phyloP scores from a whole-genome alignment of 371 early-diverging fungal species.

The Rhizopus stolonifer region DNA sequence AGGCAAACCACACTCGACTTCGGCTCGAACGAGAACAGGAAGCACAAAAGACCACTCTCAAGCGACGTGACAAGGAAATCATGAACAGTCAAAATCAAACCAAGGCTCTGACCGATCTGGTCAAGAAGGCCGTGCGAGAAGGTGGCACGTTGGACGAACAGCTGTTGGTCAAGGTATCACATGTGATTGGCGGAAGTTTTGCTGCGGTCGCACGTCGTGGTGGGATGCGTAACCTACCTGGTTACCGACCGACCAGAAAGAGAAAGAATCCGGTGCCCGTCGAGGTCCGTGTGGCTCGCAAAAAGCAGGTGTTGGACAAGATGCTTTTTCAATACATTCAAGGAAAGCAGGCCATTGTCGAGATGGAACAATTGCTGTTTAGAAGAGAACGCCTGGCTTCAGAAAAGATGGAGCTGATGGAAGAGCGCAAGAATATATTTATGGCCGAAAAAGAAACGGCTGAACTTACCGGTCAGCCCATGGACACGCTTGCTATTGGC shows the following conservation, averaged over 20 bases:
- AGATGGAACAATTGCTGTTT: constrained; percentile 51
- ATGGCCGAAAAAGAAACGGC: constrained; percentile 59
- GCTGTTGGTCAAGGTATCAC: constrained; percentile 39
- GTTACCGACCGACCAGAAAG: constrained; percentile 23
- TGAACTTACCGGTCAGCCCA: constrained; percentile 45
- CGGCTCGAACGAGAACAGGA: constrained; percentile 70
- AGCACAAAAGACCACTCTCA: constrained; percentile 58
- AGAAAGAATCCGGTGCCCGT: constrained; percentile 44
- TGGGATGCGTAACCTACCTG: constrained; percentile 26
- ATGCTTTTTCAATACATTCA: constrained; percentile 51
- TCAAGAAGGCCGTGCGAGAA: constrained; percentile 54
- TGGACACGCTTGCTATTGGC: constrained; percentile 57
- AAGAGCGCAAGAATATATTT: constrained; percentile 71
- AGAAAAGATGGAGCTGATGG: constrained; percentile 71
- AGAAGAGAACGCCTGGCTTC: constrained; percentile 61
- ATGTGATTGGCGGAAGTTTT: constrained; percentile 48
- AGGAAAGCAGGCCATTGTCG: constrained; percentile 52
- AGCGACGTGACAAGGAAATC: constrained; percentile 58
- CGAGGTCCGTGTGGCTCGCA: constrained; percentile 38
- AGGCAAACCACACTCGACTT: constrained; percentile 64
- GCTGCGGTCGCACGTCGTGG: constrained; percentile 37
- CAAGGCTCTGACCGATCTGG: constrained; percentile 48
- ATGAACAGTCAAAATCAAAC: constrained; percentile 57
- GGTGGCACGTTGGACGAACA: constrained; percentile 49
- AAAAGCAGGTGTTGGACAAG: constrained; percentile 68